These are phyloP conservation scores for Penicillium brasilianum DNA, from an alignment of 2,329 filamentous ascomycete genomes.

Conservation along the genomic window DNA sequence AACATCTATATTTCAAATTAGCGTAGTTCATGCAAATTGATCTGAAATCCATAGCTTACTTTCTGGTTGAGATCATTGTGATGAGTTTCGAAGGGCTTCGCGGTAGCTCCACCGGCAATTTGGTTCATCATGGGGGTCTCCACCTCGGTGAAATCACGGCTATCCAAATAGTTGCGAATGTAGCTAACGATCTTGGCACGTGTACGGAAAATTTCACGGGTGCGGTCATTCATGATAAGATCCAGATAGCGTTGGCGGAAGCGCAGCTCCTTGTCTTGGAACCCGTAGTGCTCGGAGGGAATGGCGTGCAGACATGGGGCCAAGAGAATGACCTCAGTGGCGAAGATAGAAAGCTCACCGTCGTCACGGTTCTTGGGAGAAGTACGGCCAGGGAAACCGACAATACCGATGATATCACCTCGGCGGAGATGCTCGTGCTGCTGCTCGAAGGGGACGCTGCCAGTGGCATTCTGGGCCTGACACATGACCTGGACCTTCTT, in stretches of 20 bases:
- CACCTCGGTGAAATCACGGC: conserved; percentile 87
- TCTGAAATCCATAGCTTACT: neutral
- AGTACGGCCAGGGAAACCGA: conserved; percentile 83
- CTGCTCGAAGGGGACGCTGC: conserved; percentile 74
- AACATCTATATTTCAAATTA: neutral
- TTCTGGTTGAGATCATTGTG: conserved; percentile 92
- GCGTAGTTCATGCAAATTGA: neutral
- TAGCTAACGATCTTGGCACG: conserved; percentile 87
- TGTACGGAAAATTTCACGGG: conserved; percentile 81
- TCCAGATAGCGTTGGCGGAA: conserved; percentile 94
- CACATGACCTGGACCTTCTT: conserved; percentile 89
- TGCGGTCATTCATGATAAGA: conserved; percentile 92
- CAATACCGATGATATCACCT: conserved; percentile 90
- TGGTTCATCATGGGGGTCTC: conserved; percentile 98
- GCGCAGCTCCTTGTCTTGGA: conserved; percentile 93
- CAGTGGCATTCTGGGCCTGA: conserved; percentile 77
- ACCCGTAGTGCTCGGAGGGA: conserved; percentile 84
- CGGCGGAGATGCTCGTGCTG: conserved; percentile 89
- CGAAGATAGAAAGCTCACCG: conserved; percentile 93
- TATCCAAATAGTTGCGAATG: conserved; percentile 86
- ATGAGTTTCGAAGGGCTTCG: conserved; percentile 91
- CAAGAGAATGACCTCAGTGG: conserved; percentile 80
- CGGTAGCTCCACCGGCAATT: conserved; percentile 93
- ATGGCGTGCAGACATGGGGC: conserved; percentile 90
- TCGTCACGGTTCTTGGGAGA: conserved; percentile 86